Base-by-base conservation (phyloP, 352 stramenopile genomes). In the Pythium sp. region DNA sequence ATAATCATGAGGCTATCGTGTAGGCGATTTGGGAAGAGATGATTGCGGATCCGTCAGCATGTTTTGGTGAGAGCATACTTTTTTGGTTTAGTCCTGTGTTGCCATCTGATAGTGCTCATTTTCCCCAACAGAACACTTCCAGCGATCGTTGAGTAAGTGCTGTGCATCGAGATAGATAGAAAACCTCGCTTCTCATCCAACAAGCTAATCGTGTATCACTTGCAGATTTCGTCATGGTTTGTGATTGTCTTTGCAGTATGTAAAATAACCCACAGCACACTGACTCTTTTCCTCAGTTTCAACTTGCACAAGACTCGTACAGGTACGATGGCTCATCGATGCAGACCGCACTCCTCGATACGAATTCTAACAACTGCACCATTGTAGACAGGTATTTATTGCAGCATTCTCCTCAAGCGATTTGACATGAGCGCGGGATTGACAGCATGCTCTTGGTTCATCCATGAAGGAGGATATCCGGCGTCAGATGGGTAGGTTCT, bases 21-120 rank as follows among this genome's bases (percentile, higher is more conserved):
- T 36, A 95, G 86, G 83, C 83, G 8, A 92, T 95, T 58, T 95
- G 87, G 87, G 86, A 95, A 78, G 87, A 94, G 65, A 95, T 95
- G 87, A 86, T 95, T 62, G 87, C 87, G 28, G 85, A 95, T 73
- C 87, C 87, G 3, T 87, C 86, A 22, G 80, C 81, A 4, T 95
- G 87, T 58, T 92, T 95, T 36, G 79, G 87, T 94, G 14, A 58
- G 65, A n/a, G 18, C 18, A 49, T 34, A 9, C 15, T 15, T 43
- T 22, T 26, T 30, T n/a, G 0, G 12, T 12, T 30, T 2, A 5
- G 7, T 54, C 1, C 15, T 41, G 56, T 11, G 15, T 5, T n/a
- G 14, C 24, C 6, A 43, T 30, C 24, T 67, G 43, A 64, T 43
- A 56, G 2, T 18, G 0, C 26, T 4, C 5, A 0, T 7, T 58